phyloP scores from a whole-genome alignment of 208 protist species.

The Borovskyia barvae region DNA sequence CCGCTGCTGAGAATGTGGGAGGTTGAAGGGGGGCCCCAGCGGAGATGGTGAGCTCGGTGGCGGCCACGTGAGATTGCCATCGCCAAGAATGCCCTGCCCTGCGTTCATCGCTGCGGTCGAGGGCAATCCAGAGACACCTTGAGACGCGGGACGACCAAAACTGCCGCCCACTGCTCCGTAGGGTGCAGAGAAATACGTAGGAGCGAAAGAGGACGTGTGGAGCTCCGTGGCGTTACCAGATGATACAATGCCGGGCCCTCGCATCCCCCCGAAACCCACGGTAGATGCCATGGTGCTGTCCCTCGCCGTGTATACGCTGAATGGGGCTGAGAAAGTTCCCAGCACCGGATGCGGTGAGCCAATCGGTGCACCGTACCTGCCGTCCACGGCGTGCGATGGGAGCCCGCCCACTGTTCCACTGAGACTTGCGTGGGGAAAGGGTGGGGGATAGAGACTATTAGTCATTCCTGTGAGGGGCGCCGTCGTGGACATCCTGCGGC shows the following conservation, averaged over 20 bases:
- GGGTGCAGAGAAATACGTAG: not conserved
- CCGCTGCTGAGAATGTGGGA: not conserved
- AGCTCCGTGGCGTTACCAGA: not conserved
- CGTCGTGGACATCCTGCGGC: not conserved
- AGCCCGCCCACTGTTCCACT: not conserved
- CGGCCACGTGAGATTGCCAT: constrained; percentile 8
- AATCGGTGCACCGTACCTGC: constrained; percentile 6
- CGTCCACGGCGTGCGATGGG: not conserved
- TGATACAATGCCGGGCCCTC: not conserved
- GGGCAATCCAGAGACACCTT: not conserved
- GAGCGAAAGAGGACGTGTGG: not conserved
- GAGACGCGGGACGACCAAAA: too few species aligned
- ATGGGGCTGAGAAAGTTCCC: constrained; percentile 12
- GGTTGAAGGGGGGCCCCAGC: too few species aligned
- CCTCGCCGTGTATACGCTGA: not conserved
- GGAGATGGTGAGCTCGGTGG: not conserved
- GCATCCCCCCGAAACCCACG: not conserved
- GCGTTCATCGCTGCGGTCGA: not conserved
- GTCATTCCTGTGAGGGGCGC: not conserved
- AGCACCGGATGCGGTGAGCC: constrained; percentile 14
- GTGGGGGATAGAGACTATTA: not conserved
- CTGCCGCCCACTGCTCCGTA: too few species aligned
- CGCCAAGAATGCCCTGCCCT: constrained; percentile 12
- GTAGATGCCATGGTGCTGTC: not conserved
- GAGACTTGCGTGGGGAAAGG: not conserved